These are phyloP conservation scores for Phialophora expanda DNA, from an alignment of 2,329 filamentous ascomycete genomes.

Conservation along the genomic window DNA sequence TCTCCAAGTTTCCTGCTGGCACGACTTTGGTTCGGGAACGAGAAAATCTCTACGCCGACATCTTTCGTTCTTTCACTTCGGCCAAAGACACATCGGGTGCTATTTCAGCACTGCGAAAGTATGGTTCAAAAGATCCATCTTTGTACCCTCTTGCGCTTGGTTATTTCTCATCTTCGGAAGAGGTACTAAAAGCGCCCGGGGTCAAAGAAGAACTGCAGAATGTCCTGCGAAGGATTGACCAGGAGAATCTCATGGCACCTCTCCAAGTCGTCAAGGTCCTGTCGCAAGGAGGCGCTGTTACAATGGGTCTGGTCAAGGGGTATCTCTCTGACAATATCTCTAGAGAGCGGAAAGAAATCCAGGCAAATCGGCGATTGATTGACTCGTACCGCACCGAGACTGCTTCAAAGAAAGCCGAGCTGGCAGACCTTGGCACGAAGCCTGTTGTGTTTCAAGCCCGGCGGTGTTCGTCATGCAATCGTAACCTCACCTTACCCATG, in stretches of 20 bases:
- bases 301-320: conserved; percentile 95
- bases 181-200: conserved; percentile 82
- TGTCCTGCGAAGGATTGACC: conserved; percentile 84
- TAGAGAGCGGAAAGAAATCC: conserved; percentile 85
- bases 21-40: conserved; percentile 93
- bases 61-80: conserved; percentile 93
- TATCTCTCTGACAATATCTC: conserved; percentile 90
- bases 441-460: conserved; percentile 90
- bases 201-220: conserved; percentile 73
- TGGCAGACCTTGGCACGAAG: conserved; percentile 75
- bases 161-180: conserved; percentile 86
- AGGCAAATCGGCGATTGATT: conserved; percentile 79
- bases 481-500: conserved; percentile 79
- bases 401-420: conserved; percentile 75
- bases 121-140: conserved; percentile 86
- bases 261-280: conserved; percentile 95
- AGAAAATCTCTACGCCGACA: conserved; percentile 88
- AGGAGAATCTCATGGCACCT: conserved; percentile 90
- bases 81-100: conserved; percentile 90
- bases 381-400: conserved; percentile 84
- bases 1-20: conserved; percentile 87
- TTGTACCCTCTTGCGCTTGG: conserved; percentile 90
- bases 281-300: conserved; percentile 78
- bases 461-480: conserved; percentile 80
- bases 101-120: conserved; percentile 86